A percentile compares a stretch with the other conserved stretches of the same genome.
Conservation (phyloP, 2,329 filamentous ascomycete species). For the Aspergillus felis region DNA sequence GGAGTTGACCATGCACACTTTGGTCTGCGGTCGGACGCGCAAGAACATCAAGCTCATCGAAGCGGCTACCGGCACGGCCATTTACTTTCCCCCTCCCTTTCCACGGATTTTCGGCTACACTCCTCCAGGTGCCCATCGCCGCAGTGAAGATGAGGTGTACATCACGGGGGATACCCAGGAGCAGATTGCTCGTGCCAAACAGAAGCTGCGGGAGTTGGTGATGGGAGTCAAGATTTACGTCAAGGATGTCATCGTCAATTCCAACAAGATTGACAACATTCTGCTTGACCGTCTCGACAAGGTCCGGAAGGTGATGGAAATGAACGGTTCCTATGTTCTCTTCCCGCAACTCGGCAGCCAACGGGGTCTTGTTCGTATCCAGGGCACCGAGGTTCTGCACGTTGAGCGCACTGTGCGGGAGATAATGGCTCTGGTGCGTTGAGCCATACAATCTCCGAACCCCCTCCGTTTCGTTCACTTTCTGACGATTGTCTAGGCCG, state of each 20-base stretch:
- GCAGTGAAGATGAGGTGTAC: conserved; percentile 86
- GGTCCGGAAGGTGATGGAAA: conserved; percentile 95
- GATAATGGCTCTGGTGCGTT: conserved; percentile 82
- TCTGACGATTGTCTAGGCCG: conserved; percentile 55
- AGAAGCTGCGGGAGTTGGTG: conserved; percentile 83
- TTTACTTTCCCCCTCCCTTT: conserved; percentile 96
- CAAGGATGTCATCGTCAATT: conserved; percentile 86
- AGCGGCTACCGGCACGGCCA: conserved; percentile 89
- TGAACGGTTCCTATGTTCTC: conserved; percentile 91
- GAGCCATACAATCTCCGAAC: not conserved
- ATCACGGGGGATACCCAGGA: conserved; percentile 88
- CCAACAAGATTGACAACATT: conserved; percentile 92
- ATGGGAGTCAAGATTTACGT: conserved; percentile 76
- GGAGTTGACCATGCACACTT: conserved; percentile 81
- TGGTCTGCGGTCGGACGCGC: conserved; percentile 87
- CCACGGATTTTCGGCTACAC: conserved; percentile 88
- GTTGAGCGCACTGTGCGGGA: conserved; percentile 93
- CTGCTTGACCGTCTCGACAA: conserved; percentile 88
- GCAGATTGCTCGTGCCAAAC: conserved; percentile 82
- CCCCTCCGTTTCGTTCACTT: not conserved
- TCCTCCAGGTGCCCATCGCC: conserved; percentile 72
- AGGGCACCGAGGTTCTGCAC: conserved; percentile 88
- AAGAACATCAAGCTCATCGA: conserved; percentile 99
- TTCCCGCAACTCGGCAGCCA: conserved; percentile 85
- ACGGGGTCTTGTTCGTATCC: conserved; percentile 79